Evolutionary conservation across 139 green algal genomes (phyloP), one percentile per base, ranked within the genome.

Genomic region (Pleodorina starrii): DNA sequence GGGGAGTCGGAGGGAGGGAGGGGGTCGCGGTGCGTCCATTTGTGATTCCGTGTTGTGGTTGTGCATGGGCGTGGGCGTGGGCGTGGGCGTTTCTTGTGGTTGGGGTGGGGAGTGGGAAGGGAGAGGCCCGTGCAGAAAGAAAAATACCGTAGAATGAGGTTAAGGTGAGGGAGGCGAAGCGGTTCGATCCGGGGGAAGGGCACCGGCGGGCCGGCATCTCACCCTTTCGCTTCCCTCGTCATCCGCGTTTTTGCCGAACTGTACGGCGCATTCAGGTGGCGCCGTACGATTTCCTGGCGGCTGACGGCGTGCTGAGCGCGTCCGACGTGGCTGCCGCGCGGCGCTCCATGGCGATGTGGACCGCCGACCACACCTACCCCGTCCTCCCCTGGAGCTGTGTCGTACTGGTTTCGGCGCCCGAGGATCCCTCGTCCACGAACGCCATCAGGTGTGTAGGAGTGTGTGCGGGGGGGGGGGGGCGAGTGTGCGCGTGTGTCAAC

Each of bases 381-480:
- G 91, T 99, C 88, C 94, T 99, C 83, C 95, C 97, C 40, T 97
- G 93, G 89, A 97, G 93, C 44, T 95, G 86, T 79, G 79, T 98
- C 23, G 90, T 99, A 36, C 88, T 99, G 79, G 93, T 97, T 88
- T 88, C 83, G 2, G 87, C 96, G 29, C 92, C 91, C 5, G 91
- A 94, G 80, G 71, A 81, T 16, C 63, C 72, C 38, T 0, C 29
- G 0, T 12, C 16, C 50, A 84, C 84, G 5, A 36, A 14, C 36
- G 59, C 59, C 71, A 78, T 84, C 32, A 43, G 36, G 68, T 76
- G 68, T 1, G 68, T 46, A 32, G 25, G 54, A 32, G 6, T 9
- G 54, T 66, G 25, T 66, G 25, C 21, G 5, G 54, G 54, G 54
- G 6, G 7, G 51, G 54, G 54, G 6, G 54, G 5, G 6, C 54